Conservation (phyloP, 495 filamentous ascomycete species). For the Tetracladium marchalianum region DNA sequence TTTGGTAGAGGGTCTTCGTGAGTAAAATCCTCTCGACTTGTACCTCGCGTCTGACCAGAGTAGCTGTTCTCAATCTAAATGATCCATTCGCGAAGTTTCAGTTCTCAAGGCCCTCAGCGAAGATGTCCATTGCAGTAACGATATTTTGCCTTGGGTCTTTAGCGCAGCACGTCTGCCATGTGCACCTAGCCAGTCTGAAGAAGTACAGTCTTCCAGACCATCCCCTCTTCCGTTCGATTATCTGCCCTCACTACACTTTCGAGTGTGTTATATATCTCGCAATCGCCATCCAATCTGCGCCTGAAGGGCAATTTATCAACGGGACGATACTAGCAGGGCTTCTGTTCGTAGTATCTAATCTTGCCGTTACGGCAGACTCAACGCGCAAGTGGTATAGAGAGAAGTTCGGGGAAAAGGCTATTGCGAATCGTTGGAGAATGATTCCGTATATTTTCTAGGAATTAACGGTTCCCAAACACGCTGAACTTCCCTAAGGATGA, state of each 20-base stretch:
- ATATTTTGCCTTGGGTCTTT: conserved; percentile 67
- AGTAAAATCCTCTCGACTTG: conserved; percentile 6
- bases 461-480: conserved; percentile 38
- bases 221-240: conserved; percentile 54
- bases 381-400: conserved; percentile 72
- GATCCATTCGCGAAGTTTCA: not conserved
- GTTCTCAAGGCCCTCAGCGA: conserved; percentile 35
- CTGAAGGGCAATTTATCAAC: conserved; percentile 51
- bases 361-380: conserved; percentile 69
- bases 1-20: conserved; percentile 83
- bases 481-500: conserved; percentile 62
- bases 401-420: conserved; percentile 63
- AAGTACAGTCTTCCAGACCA: conserved; percentile 70
- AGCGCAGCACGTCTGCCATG: conserved; percentile 73
- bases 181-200: conserved; percentile 66
- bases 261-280: conserved; percentile 79
- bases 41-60: not conserved
- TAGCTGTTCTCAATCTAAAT: conserved; percentile 6
- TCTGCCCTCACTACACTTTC: conserved; percentile 88
- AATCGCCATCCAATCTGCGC: conserved; percentile 67
- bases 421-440: conserved; percentile 69
- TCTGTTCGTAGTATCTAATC: conserved; percentile 67
- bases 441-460: conserved; percentile 64
- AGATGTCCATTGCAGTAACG: conserved; percentile 49
- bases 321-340: conserved; percentile 59